Evolutionary conservation across 148 eudicot genomes (phyloP), one percentile per base, ranked within the genome.

Genomic region (Suaeda aralocaspica): DNA sequence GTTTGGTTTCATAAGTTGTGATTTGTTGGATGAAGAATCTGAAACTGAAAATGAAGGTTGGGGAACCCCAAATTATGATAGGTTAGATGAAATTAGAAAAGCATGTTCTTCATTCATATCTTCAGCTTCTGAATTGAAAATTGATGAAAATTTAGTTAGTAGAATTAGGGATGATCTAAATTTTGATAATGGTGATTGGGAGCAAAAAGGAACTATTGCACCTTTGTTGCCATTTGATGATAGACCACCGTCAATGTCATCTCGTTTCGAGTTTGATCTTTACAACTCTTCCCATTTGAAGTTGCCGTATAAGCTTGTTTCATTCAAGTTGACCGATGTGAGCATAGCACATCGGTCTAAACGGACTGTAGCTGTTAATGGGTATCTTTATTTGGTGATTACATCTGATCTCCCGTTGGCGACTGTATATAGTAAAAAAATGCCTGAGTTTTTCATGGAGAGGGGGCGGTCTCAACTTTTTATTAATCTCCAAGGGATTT

Each of bases 161-260:
- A 69, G 48, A 25, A 83, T 93, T 11, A 83, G 83, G 74, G 70
- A 88, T 57, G 83, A 79, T 55, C 76, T 90, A 9, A 82, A 90
- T 34, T 90, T 93, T 81, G 16, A 64, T 51, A 84, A 86, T 82
- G 98, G 98, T 46, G 98, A 93, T 85, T 93, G 98, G 98, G 86
- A 83, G 81, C 95, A 93, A 39, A 57, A 71, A 34, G 76, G 52
- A 45, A 75, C 76, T 74, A 81, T 61, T 68, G 78, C 90, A 57
- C 92, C 88, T 30, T 65, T 93, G 64, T 76, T 93, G 87, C 95
- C 98, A 21, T 93, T 90, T 79, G 88, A 80, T 75, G 85, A 76
- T 46, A 71, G 76, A 74, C 69, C 76, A 33, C 84, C 80, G 13
- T 16, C 77, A 55, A 78, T 82, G 84, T 86, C 92, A 9, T 90